Evolutionary conservation across 2,329 filamentous ascomycete genomes (phyloP).

Genomic region (Diaporthe helianthi): DNA sequence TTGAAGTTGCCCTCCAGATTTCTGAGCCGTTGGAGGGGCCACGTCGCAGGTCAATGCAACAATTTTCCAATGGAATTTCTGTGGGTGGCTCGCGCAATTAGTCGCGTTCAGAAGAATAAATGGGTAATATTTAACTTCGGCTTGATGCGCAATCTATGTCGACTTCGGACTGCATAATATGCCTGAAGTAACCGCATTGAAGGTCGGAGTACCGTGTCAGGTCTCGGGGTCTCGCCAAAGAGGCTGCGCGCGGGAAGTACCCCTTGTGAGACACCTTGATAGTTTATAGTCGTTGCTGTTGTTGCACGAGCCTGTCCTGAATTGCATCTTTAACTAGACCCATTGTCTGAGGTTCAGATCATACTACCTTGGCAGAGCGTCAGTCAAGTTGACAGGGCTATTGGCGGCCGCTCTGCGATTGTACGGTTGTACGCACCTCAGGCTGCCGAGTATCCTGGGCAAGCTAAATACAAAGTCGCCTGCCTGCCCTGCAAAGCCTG

Average conservation of each 20-base stretch:
- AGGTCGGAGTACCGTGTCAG: conserved; percentile 2
- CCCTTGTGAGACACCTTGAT: background rate
- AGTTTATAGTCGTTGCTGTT: background rate
- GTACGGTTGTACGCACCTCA: conserved; percentile 1
- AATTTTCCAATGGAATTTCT: conserved; percentile 1
- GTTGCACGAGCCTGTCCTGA: conserved; percentile 5
- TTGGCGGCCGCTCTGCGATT: background rate
- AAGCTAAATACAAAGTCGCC: conserved; percentile 13
- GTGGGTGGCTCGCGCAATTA: background rate
- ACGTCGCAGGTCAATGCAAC: conserved; percentile 8
- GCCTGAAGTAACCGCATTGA: background rate
- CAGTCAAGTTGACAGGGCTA: background rate
- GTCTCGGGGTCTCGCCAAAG: background rate
- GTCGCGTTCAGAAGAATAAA: fast-evolving
- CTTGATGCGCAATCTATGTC: background rate
- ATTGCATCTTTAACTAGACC: conserved; percentile 16
- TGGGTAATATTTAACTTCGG: background rate
- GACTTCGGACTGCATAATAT: no score
- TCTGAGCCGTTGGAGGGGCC: no score
- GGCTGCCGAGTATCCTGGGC: background rate
- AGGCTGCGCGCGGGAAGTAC: background rate
- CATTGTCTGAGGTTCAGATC: background rate
- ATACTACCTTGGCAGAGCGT: no score
- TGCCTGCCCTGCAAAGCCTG: conserved; percentile 20
- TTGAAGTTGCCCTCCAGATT: no score